Percentiles rank a stretch among this genome's conserved stretches.
Conservation (phyloP, 2,329 filamentous ascomycete genomes). For the Fusarium austroafricanum region DNA sequence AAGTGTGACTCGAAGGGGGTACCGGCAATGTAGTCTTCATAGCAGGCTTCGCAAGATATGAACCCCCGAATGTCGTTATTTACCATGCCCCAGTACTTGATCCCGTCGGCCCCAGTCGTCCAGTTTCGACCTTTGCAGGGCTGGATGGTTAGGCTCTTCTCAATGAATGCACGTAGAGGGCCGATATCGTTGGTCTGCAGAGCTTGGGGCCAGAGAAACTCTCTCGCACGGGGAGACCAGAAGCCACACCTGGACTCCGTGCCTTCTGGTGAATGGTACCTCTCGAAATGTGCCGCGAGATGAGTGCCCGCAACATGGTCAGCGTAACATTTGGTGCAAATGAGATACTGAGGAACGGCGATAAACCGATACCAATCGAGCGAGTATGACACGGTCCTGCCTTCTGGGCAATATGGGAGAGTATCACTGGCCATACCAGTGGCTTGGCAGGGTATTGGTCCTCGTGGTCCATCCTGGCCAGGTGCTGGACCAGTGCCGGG, state of each 20-base stretch:
- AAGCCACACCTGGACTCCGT: conserved; percentile 49
- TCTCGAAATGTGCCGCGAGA: conserved; percentile 48
- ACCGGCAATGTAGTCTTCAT: conserved; percentile 48
- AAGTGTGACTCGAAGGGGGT: conserved; percentile 49
- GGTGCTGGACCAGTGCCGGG: rapidly evolving
- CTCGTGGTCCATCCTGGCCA: conserved; percentile 12
- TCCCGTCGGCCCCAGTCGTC: conserved; percentile 37
- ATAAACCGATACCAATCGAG: conserved; percentile 50
- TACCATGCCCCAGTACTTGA: conserved; percentile 50
- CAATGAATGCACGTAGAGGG: conserved; percentile 46
- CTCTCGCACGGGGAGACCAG: conserved; percentile 49
- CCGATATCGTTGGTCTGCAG: conserved; percentile 42
- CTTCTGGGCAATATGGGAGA: conserved; percentile 47
- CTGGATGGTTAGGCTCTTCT: conserved; percentile 40
- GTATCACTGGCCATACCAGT: conserved; percentile 41
- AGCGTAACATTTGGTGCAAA: conserved; percentile 57
- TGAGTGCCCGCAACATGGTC: conserved; percentile 51
- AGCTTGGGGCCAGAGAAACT: conserved; percentile 51
- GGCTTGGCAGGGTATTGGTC: conserved; percentile 27
- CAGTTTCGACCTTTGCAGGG: conserved; percentile 47
- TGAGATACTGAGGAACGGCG: conserved; percentile 47
- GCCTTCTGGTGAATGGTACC: conserved; percentile 41
- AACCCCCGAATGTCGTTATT: conserved; percentile 49
- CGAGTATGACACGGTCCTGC: conserved; percentile 44
- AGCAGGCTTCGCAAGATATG: conserved; percentile 55